These are phyloP conservation scores for Datisca glomerata DNA, from an alignment of 306 rosid genomes.

Conservation along the genomic window DNA sequence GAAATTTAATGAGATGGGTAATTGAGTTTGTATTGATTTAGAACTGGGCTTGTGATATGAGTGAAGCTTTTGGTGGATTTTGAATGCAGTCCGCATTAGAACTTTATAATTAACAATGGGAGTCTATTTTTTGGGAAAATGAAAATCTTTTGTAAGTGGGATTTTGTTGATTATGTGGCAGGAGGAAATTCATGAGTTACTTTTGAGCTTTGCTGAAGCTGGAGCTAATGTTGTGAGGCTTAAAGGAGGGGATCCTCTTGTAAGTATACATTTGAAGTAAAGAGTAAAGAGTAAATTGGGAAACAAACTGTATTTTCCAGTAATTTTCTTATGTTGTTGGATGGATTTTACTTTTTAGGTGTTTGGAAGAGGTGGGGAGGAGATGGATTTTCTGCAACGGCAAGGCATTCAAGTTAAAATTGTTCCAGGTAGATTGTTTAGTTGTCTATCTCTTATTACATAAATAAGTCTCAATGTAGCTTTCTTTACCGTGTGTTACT, in stretches of 20 bases:
- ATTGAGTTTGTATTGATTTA: not conserved
- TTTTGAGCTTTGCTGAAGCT: conserved; percentile 90
- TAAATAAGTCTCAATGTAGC: not conserved
- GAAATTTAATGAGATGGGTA: too few species aligned
- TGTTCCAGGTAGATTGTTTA: conserved; percentile 62
- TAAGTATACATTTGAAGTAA: conserved; percentile 26
- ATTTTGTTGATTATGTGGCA: conserved; percentile 14
- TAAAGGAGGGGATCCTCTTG: conserved; percentile 98
- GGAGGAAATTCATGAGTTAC: conserved; percentile 96
- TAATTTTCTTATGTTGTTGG: conserved; percentile 1
- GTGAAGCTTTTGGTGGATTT: not conserved
- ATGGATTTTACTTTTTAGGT: conserved; percentile 36
- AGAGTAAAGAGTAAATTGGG: too few species aligned
- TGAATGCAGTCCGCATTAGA: not conserved
- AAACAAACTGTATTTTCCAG: not conserved
- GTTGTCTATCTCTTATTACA: not conserved
- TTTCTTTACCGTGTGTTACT: not conserved
- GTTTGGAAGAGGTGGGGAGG: conserved; percentile 98
- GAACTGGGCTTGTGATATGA: not conserved
- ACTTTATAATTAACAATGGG: too few species aligned
- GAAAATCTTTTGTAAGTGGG: not conserved
- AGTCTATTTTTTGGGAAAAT: too few species aligned
- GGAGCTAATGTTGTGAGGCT: conserved; percentile 93
- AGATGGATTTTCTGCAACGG: conserved; percentile 92
- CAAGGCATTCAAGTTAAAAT: conserved; percentile 88